Evolutionary conservation across 139 green algal genomes (phyloP), one percentile per base, ranked within the genome.

Genomic region (Chlorella sorokiniana): DNA sequence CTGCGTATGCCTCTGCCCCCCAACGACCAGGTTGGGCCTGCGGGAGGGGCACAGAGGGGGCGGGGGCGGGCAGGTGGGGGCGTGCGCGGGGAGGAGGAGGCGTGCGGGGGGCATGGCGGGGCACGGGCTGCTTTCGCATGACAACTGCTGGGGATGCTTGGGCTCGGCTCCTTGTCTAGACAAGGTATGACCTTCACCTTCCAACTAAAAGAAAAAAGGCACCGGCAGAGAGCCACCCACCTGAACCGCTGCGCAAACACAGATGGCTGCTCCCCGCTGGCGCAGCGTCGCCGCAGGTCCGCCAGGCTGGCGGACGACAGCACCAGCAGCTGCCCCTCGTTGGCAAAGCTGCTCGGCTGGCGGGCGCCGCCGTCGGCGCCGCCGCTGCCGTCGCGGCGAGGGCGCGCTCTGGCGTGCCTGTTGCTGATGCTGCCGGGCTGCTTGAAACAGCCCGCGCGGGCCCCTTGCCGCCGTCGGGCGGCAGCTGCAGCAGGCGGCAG

Each of bases 281-380:
- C 56, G 1, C 35, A 42, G 14, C 87, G 81, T 0, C 0, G 1
- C 31, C 89, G 86, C 29, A 97, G 71, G 11, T 92, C 84, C 9
- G 71, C 74, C 69, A 96, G 81, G 88, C 92, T 95, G 64, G 86
- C 79, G 0, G 68, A 63, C 33, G 78, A 88, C n/a, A 95, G 70
- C 48, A 95, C 63, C 69, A 96, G 85, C 54, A 94, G 91, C 83
- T 97, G 93, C 16, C 86, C 94, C 54, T 98, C 93, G 71, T 98
- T 98, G 14, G 94, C 92, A 88, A 97, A 98, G 31, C 76, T 81
- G 33, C n/a, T n/a, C n/a, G n/a, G n/a, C n/a, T n/a, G n/a, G n/a
- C n/a, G n/a, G n/a, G 38, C 65, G 61, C 64, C 48, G n/a, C n/a
- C 42, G 37, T 10, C 54, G 61, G 41, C n/a, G 69, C 40, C 61